Evolutionary conservation across 495 filamentous ascomycete genomes (phyloP).

Genomic region (Mytilinidion resinicola): DNA sequence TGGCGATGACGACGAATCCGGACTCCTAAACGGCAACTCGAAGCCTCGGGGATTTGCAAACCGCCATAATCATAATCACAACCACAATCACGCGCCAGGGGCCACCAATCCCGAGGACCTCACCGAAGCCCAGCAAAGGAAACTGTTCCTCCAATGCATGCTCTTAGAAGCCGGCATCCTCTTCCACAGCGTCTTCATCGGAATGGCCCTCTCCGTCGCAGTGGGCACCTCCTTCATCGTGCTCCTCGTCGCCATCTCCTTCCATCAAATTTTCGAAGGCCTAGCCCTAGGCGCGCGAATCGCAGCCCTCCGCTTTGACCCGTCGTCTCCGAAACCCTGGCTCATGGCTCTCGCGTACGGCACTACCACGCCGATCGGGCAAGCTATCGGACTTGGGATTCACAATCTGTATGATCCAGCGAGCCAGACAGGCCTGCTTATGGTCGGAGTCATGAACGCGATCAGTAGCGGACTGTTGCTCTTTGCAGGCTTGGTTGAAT

Average conservation of each 20-base stretch:
- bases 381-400: slow-evolving; percentile 76
- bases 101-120: slow-evolving; percentile 4
- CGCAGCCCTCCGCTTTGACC: slow-evolving; percentile 45
- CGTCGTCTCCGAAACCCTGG: slow-evolving; percentile 62
- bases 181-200: slow-evolving; percentile 59
- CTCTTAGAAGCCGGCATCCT: slow-evolving; percentile 43
- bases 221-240: slow-evolving; percentile 57
- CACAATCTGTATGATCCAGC: slow-evolving; percentile 81
- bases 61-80: background rate
- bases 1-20: slow-evolving; percentile 9
- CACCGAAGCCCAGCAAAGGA: slow-evolving; percentile 29
- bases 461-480: slow-evolving; percentile 80
- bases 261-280: slow-evolving; percentile 68
- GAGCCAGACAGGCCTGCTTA: slow-evolving; percentile 73
- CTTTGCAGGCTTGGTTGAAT: slow-evolving; percentile 85
- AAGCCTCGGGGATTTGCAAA: slow-evolving; percentile 8
- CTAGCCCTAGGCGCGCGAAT: slow-evolving; percentile 59
- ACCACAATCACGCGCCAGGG: background rate
- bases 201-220: slow-evolving; percentile 61
- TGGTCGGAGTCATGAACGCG: slow-evolving; percentile 90
- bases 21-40: slow-evolving; percentile 11
- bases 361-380: slow-evolving; percentile 82
- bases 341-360: slow-evolving; percentile 94
- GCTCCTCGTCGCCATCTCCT: slow-evolving; percentile 60
- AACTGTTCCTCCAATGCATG: slow-evolving; percentile 38